A percentile compares a stretch with the other conserved stretches of the same genome.
phyloP scores from a whole-genome alignment of 306 rosid species.

The Prunus armeniaca region DNA sequence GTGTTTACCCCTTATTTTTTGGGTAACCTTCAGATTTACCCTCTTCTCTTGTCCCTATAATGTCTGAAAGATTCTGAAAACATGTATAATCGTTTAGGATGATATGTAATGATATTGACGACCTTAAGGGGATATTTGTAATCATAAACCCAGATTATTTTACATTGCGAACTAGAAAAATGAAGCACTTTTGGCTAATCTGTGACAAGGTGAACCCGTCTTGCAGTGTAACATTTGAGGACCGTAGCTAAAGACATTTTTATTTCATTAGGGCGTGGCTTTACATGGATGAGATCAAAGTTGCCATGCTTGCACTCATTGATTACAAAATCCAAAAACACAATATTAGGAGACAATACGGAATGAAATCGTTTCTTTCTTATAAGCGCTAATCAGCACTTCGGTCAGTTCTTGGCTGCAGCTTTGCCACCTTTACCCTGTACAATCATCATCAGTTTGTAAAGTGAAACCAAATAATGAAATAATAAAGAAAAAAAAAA shows the following conservation, averaged over 20 bases:
- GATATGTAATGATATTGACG: no score
- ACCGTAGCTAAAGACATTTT: not conserved
- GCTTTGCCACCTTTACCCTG: conserved; percentile 74
- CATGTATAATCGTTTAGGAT: no score
- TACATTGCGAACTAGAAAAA: no score
- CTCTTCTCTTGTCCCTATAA: not conserved
- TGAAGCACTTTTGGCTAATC: no score
- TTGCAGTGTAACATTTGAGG: not conserved
- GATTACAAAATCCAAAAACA: conserved; percentile 18
- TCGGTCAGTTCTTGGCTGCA: conserved; percentile 45
- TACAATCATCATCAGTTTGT: conserved; percentile 4
- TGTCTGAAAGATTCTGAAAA: no score
- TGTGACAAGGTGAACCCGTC: no score
- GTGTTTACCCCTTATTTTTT: not conserved
- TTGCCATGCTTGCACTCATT: conserved; percentile 10
- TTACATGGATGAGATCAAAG: conserved; percentile 18
- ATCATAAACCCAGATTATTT: no score
- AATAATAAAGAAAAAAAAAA: no score
- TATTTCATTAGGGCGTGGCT: conserved; percentile 21
- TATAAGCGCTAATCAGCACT: not conserved
- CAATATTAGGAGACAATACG: conserved; percentile 10
- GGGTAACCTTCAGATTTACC: not conserved
- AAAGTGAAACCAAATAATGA: not conserved
- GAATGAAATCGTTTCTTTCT: not conserved
- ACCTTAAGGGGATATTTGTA: no score